Conservation (phyloP, 1,139 yeast species). For the Protomyces gravidus region DNA sequence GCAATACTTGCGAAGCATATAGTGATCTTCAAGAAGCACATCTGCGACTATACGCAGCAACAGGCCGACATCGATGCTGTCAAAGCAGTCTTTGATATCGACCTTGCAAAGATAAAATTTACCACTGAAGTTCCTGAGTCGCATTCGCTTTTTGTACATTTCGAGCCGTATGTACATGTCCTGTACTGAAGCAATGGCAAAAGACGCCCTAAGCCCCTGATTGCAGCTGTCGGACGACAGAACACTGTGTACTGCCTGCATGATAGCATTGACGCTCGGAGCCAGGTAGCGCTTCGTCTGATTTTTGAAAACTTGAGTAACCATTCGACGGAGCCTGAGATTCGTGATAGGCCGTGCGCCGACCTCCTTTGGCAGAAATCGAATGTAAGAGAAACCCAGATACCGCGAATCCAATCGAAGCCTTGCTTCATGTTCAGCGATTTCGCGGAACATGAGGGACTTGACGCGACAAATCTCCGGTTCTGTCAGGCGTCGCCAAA, state of each 20-base stretch:
- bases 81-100: constrained; percentile 78
- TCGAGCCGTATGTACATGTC: constrained; percentile 17
- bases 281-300: background rate
- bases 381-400: constrained; percentile 36
- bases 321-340: constrained; percentile 33
- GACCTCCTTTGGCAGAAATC: constrained; percentile 37
- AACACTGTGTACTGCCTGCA: constrained; percentile 24
- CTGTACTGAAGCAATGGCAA: constrained; percentile 26
- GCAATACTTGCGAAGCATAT: constrained; percentile 28
- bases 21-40: constrained; percentile 26
- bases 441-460: constrained; percentile 34
- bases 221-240: constrained; percentile 32
- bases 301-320: constrained; percentile 11
- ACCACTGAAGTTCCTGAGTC: constrained; percentile 31
- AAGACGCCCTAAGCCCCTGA: constrained; percentile 36
- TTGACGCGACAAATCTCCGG: constrained; percentile 33
- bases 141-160: constrained; percentile 13
- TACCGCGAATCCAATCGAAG: background rate
- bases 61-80: constrained; percentile 44
- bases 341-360: constrained; percentile 38
- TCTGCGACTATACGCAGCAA: constrained; percentile 23
- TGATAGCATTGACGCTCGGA: constrained; percentile 29
- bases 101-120: constrained; percentile 57
- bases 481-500: constrained; percentile 52
- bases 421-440: constrained; percentile 7